Evolutionary conservation across 345 rosid genomes (phyloP), one percentile per base, ranked within the genome.

Genomic region (Populus deltoides): DNA sequence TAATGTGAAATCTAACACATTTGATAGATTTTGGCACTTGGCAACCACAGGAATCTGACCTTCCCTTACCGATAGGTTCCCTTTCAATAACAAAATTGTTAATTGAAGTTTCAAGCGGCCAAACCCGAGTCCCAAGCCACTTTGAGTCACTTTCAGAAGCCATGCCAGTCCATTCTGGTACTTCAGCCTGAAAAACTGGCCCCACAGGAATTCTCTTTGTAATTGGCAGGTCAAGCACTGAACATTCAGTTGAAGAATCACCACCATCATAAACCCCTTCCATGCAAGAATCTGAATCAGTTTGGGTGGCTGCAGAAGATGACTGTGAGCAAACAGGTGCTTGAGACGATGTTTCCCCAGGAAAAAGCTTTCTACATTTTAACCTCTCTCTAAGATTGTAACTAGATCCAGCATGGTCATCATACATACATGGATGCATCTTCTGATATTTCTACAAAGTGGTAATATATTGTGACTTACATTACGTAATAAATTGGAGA

Each of bases 11-110:
- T 74, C 89, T 88, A 51, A 92, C 88, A 75, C 99, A 96, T 77
- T 88, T 91, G 10, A 79, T 6, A 71, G 99, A 96, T 76, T 85
- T 90, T 68, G 72, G 89, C 77, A 75, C 66, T 39, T 78, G 81
- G 77, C 99, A 96, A 68, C 99, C 94, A 80, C 99, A 93, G 68
- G 86, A 75, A 75, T 90, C 93, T 75, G 84, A 86, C 77, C 98
- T 91, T 81, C 97, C 98, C 84, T 87, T 93, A 45, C 99, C 99
- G 49, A 96, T 92, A 3, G 86, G 95, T 76, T 91, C 97, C 81
- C 94, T 83, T 87, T 96, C 97, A 38, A 93, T 83, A n/a, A 92
- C 82, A 78, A 65, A 27, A 43, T 66, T 86, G 43, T 15, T 72
- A 70, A 83, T 83, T 45, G 77, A 74, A 61, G 75, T 84, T 67